Percentiles rank a stretch among this genome's conserved stretches.
phyloP scores from a whole-genome alignment of 2,329 filamentous ascomycete genomes.

The Parasarocladium wereldwijsianum region DNA sequence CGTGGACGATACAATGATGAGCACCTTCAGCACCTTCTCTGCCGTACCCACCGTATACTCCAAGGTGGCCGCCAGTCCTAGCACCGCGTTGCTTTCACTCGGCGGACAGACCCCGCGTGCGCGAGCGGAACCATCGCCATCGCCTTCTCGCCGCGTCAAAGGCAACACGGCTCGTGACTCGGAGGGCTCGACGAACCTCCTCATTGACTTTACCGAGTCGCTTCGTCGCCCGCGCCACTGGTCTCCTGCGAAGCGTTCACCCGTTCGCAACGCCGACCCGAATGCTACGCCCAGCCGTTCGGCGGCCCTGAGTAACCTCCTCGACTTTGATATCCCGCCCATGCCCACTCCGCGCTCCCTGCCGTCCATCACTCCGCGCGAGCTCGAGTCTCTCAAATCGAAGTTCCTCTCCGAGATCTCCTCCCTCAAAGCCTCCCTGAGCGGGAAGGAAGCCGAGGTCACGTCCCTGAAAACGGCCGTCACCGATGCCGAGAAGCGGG shows the following conservation, averaged over 20 bases:
- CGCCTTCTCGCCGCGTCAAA: slow-evolving; percentile 9
- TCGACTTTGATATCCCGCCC: slow-evolving; percentile 75
- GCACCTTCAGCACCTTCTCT: slow-evolving; percentile 79
- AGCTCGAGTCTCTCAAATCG: slow-evolving; percentile 86
- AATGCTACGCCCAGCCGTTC: slow-evolving; percentile 27
- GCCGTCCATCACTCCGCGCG: slow-evolving; percentile 78
- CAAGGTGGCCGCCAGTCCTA: slow-evolving; percentile 52
- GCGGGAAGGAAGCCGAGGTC: slow-evolving; percentile 86
- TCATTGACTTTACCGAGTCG: slow-evolving; percentile 81
- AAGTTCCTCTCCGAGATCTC: slow-evolving; percentile 85
- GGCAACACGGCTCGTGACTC: slow-evolving; percentile 10
- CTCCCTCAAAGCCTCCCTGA: slow-evolving; percentile 80
- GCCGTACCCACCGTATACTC: slow-evolving; percentile 75
- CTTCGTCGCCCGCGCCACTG: slow-evolving; percentile 28
- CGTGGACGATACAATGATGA: slow-evolving; percentile 60
- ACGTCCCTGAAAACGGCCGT: slow-evolving; percentile 76
- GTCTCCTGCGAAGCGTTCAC: slow-evolving; percentile 28
- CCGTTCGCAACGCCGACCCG: slow-evolving; percentile 6
- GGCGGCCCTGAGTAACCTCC: slow-evolving; percentile 33
- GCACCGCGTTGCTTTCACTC: slow-evolving; percentile 33
- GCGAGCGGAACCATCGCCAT: slow-evolving; percentile 18
- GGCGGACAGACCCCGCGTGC: slow-evolving; percentile 24
- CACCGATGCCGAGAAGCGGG: slow-evolving; percentile 79
- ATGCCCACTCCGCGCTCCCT: slow-evolving; percentile 84
- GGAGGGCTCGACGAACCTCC: slow-evolving; percentile 63